Evolutionary conservation across 495 filamentous ascomycete genomes (phyloP), one percentile per base, ranked within the genome.

Genomic region (Tuber indicum): DNA sequence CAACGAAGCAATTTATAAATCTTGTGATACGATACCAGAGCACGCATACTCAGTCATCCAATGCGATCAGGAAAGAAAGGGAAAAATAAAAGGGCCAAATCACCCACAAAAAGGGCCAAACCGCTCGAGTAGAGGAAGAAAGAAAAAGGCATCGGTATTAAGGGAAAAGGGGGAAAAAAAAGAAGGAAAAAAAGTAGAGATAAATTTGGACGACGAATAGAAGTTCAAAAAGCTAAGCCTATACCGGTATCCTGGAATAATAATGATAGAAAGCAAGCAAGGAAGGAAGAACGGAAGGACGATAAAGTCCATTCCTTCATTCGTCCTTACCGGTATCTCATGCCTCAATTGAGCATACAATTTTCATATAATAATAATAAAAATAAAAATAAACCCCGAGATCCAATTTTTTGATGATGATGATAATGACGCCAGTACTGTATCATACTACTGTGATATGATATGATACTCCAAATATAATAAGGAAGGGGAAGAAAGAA

Each of bases 91-190:
- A n/a, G 42, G 10, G 41, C 42, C 47, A 32, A 52, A 74, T 52
- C 73, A 76, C 44, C 58, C n/a, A 43, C 66, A 52, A 52, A 45
- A 52, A 75, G 71, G 12, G 52, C 43, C 17, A 76, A 77, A 76
- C n/a, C 23, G 2, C 32, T 32, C 32, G 49, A 43, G 44, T 21
- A 71, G 39, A 23, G 62, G 42, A 6, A 12, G 10, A 17, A 49
- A 47, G 49, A 42, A 71, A 46, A 39, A 72, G n/a, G 41, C 71
- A 75, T 36, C 49, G 42, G 42, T 75, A 72, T 41, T 71, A n/a
- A 47, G 47, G 42, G 42, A 41, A 42, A 32, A 47, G 7, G 43
- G 44, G 69, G 66, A 45, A 75, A 42, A 14, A 32, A 52, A 43
- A 75, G 49, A 76, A 39, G 44, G 36, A 17, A 62, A 17, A 62